A percentile compares a stretch with the other conserved stretches of the same genome.
Conservation (phyloP, 148 eudicot genomes). For the Agrostemma githago region DNA sequence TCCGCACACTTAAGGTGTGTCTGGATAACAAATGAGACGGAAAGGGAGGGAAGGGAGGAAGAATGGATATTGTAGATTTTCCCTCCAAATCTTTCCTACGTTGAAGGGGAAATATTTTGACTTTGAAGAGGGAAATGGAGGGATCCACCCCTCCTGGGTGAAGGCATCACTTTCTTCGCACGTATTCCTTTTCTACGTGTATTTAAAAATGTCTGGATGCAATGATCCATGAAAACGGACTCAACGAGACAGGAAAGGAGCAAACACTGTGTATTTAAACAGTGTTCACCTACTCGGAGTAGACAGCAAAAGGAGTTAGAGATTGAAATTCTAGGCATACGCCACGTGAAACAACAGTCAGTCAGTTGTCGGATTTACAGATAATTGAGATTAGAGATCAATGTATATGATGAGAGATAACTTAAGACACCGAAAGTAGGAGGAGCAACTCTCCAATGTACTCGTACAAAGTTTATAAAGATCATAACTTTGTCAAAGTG, state of each 20-base stretch:
- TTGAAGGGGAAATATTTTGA: too few relatives aligned
- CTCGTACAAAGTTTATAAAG: neutral
- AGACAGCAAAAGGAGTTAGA: neutral
- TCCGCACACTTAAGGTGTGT: neutral
- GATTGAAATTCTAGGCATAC: neutral
- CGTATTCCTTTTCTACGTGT: neutral
- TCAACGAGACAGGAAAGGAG: neutral
- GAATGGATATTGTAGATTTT: too few relatives aligned
- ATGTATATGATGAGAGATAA: neutral
- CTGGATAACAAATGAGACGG: neutral
- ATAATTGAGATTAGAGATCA: neutral
- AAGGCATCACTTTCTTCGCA: neutral
- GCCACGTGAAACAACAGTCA: neutral
- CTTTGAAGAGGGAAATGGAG: neutral
- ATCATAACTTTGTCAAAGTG: neutral
- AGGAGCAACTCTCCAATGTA: neutral
- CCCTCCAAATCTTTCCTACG: too few relatives aligned
- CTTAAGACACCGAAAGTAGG: neutral
- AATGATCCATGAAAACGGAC: too few relatives aligned
- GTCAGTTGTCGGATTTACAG: neutral
- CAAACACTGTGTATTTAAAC: too few relatives aligned
- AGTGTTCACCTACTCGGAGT: too few relatives aligned
- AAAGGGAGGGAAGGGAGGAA: neutral
- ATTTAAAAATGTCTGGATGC: too few relatives aligned
- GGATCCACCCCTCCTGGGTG: neutral